A percentile compares a stretch with the other conserved stretches of the same genome.
Conservation (phyloP, 23 red algal genomes). For the Gracilaria gracilis region DNA sequence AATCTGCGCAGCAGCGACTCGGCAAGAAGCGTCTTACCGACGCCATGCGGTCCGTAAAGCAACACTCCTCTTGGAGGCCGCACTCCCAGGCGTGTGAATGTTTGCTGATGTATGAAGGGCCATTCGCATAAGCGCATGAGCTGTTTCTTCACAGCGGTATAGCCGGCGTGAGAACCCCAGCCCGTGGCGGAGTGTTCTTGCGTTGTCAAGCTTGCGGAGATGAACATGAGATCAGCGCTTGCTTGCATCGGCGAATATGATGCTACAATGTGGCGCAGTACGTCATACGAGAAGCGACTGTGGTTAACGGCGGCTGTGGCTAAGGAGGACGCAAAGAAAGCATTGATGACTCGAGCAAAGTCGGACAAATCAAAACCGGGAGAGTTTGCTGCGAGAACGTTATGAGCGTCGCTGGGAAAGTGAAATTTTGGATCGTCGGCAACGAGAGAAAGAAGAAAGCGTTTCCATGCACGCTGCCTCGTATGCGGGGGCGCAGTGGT, state of each 20-base stretch:
- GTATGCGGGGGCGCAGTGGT: not conserved
- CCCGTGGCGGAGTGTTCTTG: slow-evolving; percentile 3
- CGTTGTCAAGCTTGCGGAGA: slow-evolving; percentile 3
- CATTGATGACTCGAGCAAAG: slow-evolving; percentile 14
- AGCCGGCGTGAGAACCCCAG: slow-evolving; percentile 74
- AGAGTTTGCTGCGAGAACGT: slow-evolving; percentile 27
- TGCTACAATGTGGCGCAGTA: slow-evolving; percentile 2
- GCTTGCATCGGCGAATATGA: slow-evolving; percentile 21
- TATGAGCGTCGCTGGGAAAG: not conserved
- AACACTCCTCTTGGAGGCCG: slow-evolving; percentile 59
- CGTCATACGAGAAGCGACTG: not conserved
- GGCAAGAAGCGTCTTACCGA: slow-evolving; percentile 80
- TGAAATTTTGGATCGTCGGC: not conserved
- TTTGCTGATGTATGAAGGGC: slow-evolving; percentile 60
- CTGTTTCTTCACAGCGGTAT: slow-evolving; percentile 52
- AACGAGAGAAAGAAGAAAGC: slow-evolving; percentile 20
- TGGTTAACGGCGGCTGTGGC: not conserved
- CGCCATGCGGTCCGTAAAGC: slow-evolving; percentile 79
- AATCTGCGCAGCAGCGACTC: slow-evolving; percentile 53
- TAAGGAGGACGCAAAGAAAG: not conserved
- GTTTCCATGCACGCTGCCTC: slow-evolving; percentile 32
- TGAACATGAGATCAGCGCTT: slow-evolving; percentile 20
- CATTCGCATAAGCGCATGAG: slow-evolving; percentile 62
- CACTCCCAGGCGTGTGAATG: slow-evolving; percentile 62
- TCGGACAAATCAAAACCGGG: slow-evolving; percentile 53